phyloP scores from a whole-genome alignment of 2,329 filamentous ascomycete species.

The Sporothrix protearum region DNA sequence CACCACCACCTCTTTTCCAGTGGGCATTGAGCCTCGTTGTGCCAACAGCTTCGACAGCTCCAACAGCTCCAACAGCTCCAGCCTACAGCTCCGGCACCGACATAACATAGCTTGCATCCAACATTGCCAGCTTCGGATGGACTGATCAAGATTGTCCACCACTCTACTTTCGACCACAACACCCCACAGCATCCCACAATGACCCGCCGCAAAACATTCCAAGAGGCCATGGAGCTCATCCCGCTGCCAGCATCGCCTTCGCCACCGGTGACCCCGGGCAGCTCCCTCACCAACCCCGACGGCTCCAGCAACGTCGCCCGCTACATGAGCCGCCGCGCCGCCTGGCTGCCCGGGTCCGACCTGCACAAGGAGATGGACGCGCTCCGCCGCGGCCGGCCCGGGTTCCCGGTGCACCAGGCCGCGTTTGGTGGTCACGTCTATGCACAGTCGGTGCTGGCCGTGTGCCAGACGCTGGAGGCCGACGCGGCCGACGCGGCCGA shows the following conservation, averaged over 20 bases:
- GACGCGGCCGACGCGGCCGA: too few relatives aligned
- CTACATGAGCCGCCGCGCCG: slow-evolving; percentile 38
- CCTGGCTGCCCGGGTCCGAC: slow-evolving; percentile 37
- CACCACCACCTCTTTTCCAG: background rate
- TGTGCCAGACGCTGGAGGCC: slow-evolving; percentile 34
- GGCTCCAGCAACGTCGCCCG: slow-evolving; percentile 22
- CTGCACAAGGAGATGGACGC: slow-evolving; percentile 22
- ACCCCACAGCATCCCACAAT: slow-evolving; percentile 11
- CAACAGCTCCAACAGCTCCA: background rate
- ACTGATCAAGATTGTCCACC: background rate
- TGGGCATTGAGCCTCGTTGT: background rate
- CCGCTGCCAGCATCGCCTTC: slow-evolving; percentile 31
- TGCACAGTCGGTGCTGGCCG: slow-evolving; percentile 41
- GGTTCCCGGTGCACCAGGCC: slow-evolving; percentile 25
- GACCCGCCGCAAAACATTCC: slow-evolving; percentile 34
- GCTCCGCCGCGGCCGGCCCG: background rate
- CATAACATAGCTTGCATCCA: background rate
- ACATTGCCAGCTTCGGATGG: background rate
- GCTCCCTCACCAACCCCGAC: background rate
- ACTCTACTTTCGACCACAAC: background rate
- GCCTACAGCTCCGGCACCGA: too few relatives aligned
- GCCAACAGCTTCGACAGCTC: background rate
- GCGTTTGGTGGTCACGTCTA: slow-evolving; percentile 47
- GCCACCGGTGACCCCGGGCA: background rate
- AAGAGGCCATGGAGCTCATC: slow-evolving; percentile 38